These are phyloP conservation scores for Xylaria sp. DNA, from an alignment of 2,329 filamentous ascomycete genomes.

Conservation along the genomic window DNA sequence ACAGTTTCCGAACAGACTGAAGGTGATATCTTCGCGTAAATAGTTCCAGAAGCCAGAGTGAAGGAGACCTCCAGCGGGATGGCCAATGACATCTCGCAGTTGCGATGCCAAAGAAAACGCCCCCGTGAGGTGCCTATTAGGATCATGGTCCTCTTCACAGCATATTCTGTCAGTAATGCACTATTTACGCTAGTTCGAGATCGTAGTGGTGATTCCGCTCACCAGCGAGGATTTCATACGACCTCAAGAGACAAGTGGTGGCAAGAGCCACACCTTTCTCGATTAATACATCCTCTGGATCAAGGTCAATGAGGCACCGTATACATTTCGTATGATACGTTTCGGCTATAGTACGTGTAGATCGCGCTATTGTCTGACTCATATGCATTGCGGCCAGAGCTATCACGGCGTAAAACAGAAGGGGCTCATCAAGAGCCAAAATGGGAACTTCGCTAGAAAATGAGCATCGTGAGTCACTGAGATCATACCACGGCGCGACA, in stretches of 20 bases:
- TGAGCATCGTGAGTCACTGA: slow-evolving; percentile 53
- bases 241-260: slow-evolving; percentile 59
- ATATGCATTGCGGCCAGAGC: slow-evolving; percentile 58
- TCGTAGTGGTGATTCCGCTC: slow-evolving; percentile 27
- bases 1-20: slow-evolving; percentile 59
- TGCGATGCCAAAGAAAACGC: slow-evolving; percentile 58
- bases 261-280: slow-evolving; percentile 56
- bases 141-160: slow-evolving; percentile 52
- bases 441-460: slow-evolving; percentile 54
- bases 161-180: slow-evolving; percentile 3
- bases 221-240: slow-evolving; percentile 61
- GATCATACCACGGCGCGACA: slow-evolving; percentile 60
- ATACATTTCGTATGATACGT: slow-evolving; percentile 57
- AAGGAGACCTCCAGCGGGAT: slow-evolving; percentile 47
- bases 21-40: slow-evolving; percentile 63
- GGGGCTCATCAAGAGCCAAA: slow-evolving; percentile 53
- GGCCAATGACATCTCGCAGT: slow-evolving; percentile 39
- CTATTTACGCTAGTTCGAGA: neutral
- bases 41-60: slow-evolving; percentile 63
- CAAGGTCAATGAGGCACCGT: slow-evolving; percentile 53
- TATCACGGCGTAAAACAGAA: slow-evolving; percentile 58
- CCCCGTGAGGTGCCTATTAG: slow-evolving; percentile 59
- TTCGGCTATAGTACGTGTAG: slow-evolving; percentile 48
- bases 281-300: slow-evolving; percentile 47
- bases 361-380: slow-evolving; percentile 49